Base-by-base conservation (phyloP, 1,284 basidiomycete genomes). In the Austroboletus niveus region DNA sequence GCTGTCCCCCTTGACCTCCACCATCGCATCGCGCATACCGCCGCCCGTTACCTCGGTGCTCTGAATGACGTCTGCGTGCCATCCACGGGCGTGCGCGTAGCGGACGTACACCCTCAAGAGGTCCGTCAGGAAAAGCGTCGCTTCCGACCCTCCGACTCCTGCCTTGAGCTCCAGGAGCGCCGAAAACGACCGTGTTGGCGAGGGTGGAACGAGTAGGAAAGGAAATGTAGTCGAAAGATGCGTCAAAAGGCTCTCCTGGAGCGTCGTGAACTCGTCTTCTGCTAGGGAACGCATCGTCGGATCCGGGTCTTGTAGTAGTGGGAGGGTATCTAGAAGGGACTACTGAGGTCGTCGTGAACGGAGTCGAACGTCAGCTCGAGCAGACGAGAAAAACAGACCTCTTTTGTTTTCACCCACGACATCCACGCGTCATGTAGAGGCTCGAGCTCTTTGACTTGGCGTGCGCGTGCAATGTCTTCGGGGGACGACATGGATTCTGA, bases 131-230 rank as follows among this genome's bases (percentile, higher is more conserved):
- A 98, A 99, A 0, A 98, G 75, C 6, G 84, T 83, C 0, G 94
- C 80, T 70, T 99, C 96, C 5, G 87, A 85, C 0, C 96, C 96
- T 1, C 96, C 97, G 0, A 96, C 93, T 3, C 94, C 97, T 0
- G 93, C 84, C 61, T 96, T 95, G 32, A 99, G 74, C 60, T 98
- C 96, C 52, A 99, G 73, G 49, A 98, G 76, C 1, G 91, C 90
- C 4, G 89, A 89, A 7, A 92, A 73, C 2, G 80, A 67, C 0
- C 77, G 71, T 0, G 90, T 88, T 8, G 77, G 62, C 0, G 89
- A 86, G 0, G 82, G 73, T 0, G 92, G 91, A 0, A 94, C 76
- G 49, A 98, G 80, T 5, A 91, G 75, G 0, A 76, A 54, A 0
- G 91, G 87, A 56, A 98, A 84, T 0, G 77, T 81, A 0, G 70